Evolutionary conservation across 2,329 filamentous ascomycete species (phyloP), one percentile per base, ranked within the genome.

Genomic region (Neonectria sp.): DNA sequence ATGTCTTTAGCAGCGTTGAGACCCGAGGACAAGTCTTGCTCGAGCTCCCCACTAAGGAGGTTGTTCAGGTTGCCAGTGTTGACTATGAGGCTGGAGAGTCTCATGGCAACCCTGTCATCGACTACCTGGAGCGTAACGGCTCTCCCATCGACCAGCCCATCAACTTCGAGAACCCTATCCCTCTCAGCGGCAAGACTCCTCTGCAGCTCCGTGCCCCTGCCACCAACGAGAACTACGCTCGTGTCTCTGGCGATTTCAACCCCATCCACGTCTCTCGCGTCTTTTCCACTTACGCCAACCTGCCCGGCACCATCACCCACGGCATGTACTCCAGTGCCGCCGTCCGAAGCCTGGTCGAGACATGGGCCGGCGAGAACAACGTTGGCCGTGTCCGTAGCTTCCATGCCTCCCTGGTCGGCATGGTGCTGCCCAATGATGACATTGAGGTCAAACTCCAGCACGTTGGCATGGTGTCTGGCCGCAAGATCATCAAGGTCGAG

Each of bases 401-500:
- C 90, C 95, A 98, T 78, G 96, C 95, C 69, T 95, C 93, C 25
- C 89, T 99, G 56, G 95, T 97, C n/a, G 96, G 96, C 72, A 99
- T 99, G 96, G 97, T 99, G 12, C 87, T 99, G 68, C 96, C 96
- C 61, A 97, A 98, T 75, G 97, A 99, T 78, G 93, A 95, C 70
- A 93, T 99, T 70, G 90, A 97, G 72, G 95, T 99, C 77, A 97
- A 95, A 84, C 89, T 99, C 59, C 94, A 98, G 85, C 96, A 99
- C 79, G 92, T 97, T 35, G 96, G 95, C 78, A 99, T 99, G 96
- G 93, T 99, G 68, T 92, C 94, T 77, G 96, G 96, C 78, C 95
- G 96, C 82, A 99, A 98, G 90, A 98, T 98, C 83, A 96, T 99
- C 88, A 98, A 97, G 86, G 94, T 99, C 57, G 96, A 98, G 83